These are phyloP conservation scores for Meira miltonrushii DNA, from an alignment of 1,284 basidiomycete genomes.

Conservation along the genomic window DNA sequence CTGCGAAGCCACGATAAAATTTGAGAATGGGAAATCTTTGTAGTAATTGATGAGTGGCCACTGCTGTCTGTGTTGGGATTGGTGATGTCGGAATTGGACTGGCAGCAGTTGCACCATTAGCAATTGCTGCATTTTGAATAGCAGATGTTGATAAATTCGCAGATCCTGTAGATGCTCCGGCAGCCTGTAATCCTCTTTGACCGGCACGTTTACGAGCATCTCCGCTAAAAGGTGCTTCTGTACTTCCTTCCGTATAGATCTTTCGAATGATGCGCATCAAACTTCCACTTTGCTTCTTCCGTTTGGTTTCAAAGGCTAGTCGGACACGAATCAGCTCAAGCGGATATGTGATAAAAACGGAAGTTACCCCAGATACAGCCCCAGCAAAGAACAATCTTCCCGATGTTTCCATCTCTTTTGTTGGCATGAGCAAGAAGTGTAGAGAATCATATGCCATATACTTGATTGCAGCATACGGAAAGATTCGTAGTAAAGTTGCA, in stretches of 20 bases:
- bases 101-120: slow-evolving; percentile 27
- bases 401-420: slow-evolving; percentile 71
- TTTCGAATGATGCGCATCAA: slow-evolving; percentile 35
- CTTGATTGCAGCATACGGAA: slow-evolving; percentile 95
- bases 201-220: slow-evolving; percentile 39
- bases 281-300: slow-evolving; percentile 42
- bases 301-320: slow-evolving; percentile 76
- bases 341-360: slow-evolving; percentile 88
- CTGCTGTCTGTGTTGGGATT: slow-evolving; percentile 6
- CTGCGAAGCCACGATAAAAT: slow-evolving; percentile 85
- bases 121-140: slow-evolving; percentile 54
- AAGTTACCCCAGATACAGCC: slow-evolving; percentile 77
- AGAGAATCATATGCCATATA: slow-evolving; percentile 91
- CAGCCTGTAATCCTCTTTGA: background rate
- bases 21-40: slow-evolving; percentile 59
- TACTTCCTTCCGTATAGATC: slow-evolving; percentile 48
- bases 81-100: slow-evolving; percentile 14
- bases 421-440: slow-evolving; percentile 81
- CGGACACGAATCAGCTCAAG: slow-evolving; percentile 91
- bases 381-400: slow-evolving; percentile 80
- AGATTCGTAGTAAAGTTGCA: slow-evolving; percentile 69
- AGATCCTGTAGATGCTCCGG: background rate
- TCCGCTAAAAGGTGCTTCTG: slow-evolving; percentile 42
- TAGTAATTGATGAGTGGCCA: slow-evolving; percentile 21
- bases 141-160: slow-evolving; percentile 7